Evolutionary conservation across 202 grass and related monocot genomes (phyloP), one percentile per base, ranked within the genome.

Genomic region (Digitaria exilis): DNA sequence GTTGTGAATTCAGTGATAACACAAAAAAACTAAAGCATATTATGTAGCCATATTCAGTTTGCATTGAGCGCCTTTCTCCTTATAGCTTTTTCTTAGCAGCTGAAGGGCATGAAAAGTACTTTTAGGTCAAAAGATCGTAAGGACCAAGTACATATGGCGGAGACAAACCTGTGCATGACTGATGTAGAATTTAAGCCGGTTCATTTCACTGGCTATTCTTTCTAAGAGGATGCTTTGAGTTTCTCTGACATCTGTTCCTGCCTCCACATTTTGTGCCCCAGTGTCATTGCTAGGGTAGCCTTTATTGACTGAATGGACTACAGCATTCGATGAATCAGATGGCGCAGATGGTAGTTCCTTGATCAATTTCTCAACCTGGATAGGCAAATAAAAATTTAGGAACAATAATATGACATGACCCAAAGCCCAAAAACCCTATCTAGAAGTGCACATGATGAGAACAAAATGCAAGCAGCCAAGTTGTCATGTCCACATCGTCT

Each of bases 121-220:
- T 62, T 35, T 16, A 55, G 10, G 3, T 65, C 41, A 65, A 13
- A 56, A 60, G 16, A 52, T 22, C 12, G 41, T 14, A 45, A 14
- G 63, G 24, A 72, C 1, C 24, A 51, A 63, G 32, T 52, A 24
- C 26, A 63, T 86, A 21, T 31, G 6, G 6, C 46, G 71, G 49
- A 77, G 58, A 88, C 82, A 62, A 86, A 95, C 96, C 96, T 96
- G 84, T 62, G 93, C 89, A 17, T 96, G 85, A 67, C 91, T 95
- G 65, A 90, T 96, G 62, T 90, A 92, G 89, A 99, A 99, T 81
- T 99, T 99, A 31, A 99, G 90, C 49, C 96, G 83, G 79, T 96
- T 99, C 93, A 99, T 99, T 84, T 99, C 93, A 1, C 96, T 99
- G 0, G 96, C 96, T 0, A 99, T 99, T 81, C 96, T 94, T 96